Conservation (phyloP, 768 basidiomycete genomes). For the Boletus rufocinnamomeus region DNA sequence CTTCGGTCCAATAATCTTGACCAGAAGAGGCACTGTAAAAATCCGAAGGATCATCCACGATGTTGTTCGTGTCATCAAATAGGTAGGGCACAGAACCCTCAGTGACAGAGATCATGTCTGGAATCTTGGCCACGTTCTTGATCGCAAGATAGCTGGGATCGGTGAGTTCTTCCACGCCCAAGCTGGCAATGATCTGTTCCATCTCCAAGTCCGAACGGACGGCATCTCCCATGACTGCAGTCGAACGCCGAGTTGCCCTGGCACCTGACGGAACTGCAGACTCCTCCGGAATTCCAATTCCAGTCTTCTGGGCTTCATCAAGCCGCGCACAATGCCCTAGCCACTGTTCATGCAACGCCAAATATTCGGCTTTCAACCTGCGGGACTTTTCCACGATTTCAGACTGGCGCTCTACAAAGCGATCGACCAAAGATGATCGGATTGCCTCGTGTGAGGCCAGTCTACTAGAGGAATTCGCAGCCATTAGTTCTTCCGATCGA, state of each 20-base stretch:
- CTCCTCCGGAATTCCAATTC: constrained; percentile 38
- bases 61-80: constrained; percentile 85
- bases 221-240: constrained; percentile 76
- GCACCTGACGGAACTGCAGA: constrained; percentile 43
- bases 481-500: constrained; percentile 51
- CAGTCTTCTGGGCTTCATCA: constrained; percentile 48
- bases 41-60: constrained; percentile 71
- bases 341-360: constrained; percentile 72
- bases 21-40: constrained; percentile 75
- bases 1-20: constrained; percentile 86
- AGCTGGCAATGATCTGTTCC: constrained; percentile 94
- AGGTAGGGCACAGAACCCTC: constrained; percentile 58
- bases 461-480: constrained; percentile 37
- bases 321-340: constrained; percentile 65
- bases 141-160: constrained; percentile 88
- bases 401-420: constrained; percentile 54
- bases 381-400: constrained; percentile 54
- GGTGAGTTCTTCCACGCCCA: constrained; percentile 90
- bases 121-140: constrained; percentile 82
- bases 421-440: constrained; percentile 52
- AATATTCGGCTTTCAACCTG: constrained; percentile 65
- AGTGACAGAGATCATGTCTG: constrained; percentile 84
- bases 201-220: constrained; percentile 95
- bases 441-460: constrained; percentile 41
- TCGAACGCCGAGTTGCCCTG: constrained; percentile 72